Evolutionary conservation across 2,329 filamentous ascomycete genomes (phyloP), one percentile per base, ranked within the genome.

Genomic region (Curvularia spicifera): DNA sequence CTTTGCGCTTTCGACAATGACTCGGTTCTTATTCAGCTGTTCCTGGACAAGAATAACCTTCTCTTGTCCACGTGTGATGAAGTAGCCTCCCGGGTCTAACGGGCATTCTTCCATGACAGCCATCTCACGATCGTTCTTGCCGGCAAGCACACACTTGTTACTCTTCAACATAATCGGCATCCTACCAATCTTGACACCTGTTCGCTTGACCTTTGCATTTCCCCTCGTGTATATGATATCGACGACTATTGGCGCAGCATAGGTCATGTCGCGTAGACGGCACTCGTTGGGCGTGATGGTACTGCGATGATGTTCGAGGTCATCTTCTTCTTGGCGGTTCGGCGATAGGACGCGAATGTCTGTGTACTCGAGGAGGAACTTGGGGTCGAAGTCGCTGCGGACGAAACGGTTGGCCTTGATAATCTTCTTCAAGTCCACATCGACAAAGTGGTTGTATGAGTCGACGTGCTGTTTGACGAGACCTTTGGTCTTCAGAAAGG

Each of bases 11-110:
- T 99, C 96, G 15, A 99, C 94, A 75, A 99, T 97, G 71, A 99
- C 91, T 81, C 95, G 88, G 78, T 99, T 99, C 85, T 99, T 99
- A 84, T 95, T 99, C 74, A 99, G 82, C 79, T 99, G 95, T 75
- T 99, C 96, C 78, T 99, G 95, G 13, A 99, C 96, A 43, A 99
- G 82, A 72, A 99, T 99, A 68, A 99, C 95, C 81, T 99, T 99
- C 77, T 99, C 95, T 20, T 96, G 97, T 46, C 95, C 95, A 70
- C 94, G 92, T 66, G 98, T 93, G 71, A 99, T 95, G 72, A 99
- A 99, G 77, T 99, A 99, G 51, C 95, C 95, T 63, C 95, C 95
- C 0, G 96, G 95, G 73, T 99, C 95, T 40, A 99, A 83, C 13
- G 95, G 92, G 71, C 95, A 99, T 79, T 99, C 95, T 71, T 96